A percentile compares a stretch with the other conserved stretches of the same genome.
Conservation (phyloP, 768 basidiomycete genomes). For the Russula sp. region DNA sequence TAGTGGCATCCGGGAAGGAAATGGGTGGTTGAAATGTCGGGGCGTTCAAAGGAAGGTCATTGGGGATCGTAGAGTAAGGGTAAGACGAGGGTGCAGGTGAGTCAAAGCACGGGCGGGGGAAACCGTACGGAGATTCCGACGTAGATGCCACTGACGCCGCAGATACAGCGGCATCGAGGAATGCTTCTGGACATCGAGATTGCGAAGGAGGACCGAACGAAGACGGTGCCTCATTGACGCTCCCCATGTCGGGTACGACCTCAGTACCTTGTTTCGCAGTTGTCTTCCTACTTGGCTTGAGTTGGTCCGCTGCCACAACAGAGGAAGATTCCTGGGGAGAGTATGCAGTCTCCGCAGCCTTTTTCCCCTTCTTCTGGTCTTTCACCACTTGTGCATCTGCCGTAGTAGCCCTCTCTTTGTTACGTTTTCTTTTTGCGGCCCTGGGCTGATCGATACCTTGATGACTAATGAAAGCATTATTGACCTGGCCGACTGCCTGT, state of each 20-base stretch:
- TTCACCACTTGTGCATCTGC: constrained; percentile 8
- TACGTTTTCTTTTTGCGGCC: constrained; percentile 35
- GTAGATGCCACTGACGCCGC: constrained; percentile 47
- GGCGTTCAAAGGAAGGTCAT: neutral
- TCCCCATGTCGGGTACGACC: neutral
- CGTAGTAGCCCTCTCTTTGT: constrained; percentile 21
- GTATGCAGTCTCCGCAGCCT: constrained; percentile 9
- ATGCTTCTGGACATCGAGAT: constrained; percentile 37
- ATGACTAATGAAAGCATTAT: constrained; percentile 33
- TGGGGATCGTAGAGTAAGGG: constrained; percentile 1
- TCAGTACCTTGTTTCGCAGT: constrained; percentile 25
- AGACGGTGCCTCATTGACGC: constrained; percentile 13
- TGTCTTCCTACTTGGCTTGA: constrained; percentile 30
- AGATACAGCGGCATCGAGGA: constrained; percentile 60
- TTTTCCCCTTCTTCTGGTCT: constrained; percentile 36
- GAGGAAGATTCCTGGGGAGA: neutral
- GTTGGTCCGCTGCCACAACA: neutral
- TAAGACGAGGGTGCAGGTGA: constrained; percentile 20
- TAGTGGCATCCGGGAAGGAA: constrained; percentile 1
- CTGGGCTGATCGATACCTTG: constrained; percentile 22
- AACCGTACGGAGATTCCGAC: constrained; percentile 28
- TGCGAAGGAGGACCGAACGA: constrained; percentile 9
- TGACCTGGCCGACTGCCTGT: constrained; percentile 43
- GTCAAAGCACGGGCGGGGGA: constrained; percentile 22
- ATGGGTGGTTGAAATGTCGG: constrained; percentile 34